Conservation (phyloP, 495 filamentous ascomycete species). For the Oidiodendron maius region DNA sequence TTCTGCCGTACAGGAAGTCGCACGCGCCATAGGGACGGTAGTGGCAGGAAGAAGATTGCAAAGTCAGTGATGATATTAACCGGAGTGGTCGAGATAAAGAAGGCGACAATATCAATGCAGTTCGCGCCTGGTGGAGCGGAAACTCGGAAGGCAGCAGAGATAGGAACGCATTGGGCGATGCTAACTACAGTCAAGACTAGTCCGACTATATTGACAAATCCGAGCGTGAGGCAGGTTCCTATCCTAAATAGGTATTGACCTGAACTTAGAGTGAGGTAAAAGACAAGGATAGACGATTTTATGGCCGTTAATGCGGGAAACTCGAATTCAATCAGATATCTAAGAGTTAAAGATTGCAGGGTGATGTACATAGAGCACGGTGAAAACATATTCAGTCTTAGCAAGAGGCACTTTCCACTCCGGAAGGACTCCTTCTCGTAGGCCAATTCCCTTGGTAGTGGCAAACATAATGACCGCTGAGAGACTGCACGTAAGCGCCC, state of each 20-base stretch:
- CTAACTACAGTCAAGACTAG: neutral
- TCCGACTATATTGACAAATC: neutral
- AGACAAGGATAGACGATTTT: neutral
- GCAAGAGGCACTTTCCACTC: neutral
- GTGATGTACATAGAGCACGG: neutral
- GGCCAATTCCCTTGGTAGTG: neutral
- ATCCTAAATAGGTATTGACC: neutral
- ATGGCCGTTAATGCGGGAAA: neutral
- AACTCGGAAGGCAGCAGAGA: neutral
- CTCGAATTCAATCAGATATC: neutral
- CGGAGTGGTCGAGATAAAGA: neutral
- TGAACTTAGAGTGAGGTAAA: neutral
- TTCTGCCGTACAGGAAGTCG: constrained; percentile 33
- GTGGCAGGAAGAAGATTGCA: constrained; percentile 29
- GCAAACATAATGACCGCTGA: neutral
- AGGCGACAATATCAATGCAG: neutral
- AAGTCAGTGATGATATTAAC: neutral
- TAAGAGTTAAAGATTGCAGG: neutral
- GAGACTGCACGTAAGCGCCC: neutral
- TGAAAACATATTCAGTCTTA: neutral
- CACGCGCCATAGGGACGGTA: constrained; percentile 40
- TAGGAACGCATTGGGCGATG: neutral
- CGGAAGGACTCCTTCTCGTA: neutral
- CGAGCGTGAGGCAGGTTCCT: neutral
- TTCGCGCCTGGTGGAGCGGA: neutral